Evolutionary conservation across 2,329 filamentous ascomycete genomes (phyloP), one percentile per base, ranked within the genome.

Genomic region (Rutstroemia sp.): DNA sequence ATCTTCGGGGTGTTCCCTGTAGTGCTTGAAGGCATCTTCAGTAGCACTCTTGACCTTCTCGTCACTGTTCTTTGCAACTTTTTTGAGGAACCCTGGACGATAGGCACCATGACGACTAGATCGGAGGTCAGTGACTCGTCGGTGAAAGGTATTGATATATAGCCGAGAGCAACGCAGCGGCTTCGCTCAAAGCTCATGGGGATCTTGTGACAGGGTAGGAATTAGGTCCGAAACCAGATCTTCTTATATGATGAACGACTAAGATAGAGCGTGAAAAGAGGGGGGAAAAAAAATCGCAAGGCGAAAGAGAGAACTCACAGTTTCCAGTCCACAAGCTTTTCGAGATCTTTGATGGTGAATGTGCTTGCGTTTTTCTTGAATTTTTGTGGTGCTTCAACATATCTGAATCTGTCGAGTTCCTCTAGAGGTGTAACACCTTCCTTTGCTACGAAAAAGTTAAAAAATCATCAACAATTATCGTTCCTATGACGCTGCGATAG

Each of bases 311-410:
- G 14, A 46, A 70, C 82, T 67, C 72, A 87, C 82, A 90, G 73
- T 69, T 90, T 90, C 86, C 86, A 90, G 48, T 86, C 78, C 9
- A 88, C 79, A 3, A 90, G 74, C 19, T 65, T 73, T 63, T 81
- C 77, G 37, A 88, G 73, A 64, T 88, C 79, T 2, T 68, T 72
- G 72, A 89, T 79, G 10, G 69, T 19, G 65, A 62, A 5, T 44
- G 67, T 63, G 5, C 61, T 62, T 30, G 67, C 63, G 7, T 65
- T 63, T 52, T 67, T 66, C 2, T 68, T 69, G 59, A 87, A 82
- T 1, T 64, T 60, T 1, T 69, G 64, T 1, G 79, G 74, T 2
- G 85, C 80, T 21, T 76, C 74, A 8, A 71, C 69, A 64, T 86
- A 85, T 56, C 86, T 80, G 63, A 79, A 82, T 1, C 73, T 61